Evolutionary conservation across 805 yeast genomes (phyloP).

Genomic region (Zygoascus ofunaensis): DNA sequence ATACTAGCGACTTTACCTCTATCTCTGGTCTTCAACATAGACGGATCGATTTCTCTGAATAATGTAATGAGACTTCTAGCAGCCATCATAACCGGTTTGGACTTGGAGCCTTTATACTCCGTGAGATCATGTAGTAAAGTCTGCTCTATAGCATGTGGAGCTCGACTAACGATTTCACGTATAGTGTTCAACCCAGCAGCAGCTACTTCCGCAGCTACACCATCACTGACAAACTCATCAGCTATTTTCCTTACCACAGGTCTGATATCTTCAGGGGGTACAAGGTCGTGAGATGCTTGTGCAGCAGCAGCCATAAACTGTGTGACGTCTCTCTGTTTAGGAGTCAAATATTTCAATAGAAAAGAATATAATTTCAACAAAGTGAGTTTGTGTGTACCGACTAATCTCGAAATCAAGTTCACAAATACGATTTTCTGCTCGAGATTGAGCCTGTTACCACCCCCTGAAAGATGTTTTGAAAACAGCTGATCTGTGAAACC

Average conservation of each 20-base stretch:
- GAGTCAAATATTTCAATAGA: conserved; percentile 82
- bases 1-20: conserved; percentile 89
- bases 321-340: conserved; percentile 90
- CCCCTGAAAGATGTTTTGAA: conserved; percentile 58
- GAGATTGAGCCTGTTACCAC: conserved; percentile 59
- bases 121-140: conserved; percentile 80
- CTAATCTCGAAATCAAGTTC: conserved; percentile 78
- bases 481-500: conserved; percentile 88
- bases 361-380: conserved; percentile 84
- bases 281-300: conserved; percentile 92
- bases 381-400: conserved; percentile 90
- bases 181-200: conserved; percentile 96
- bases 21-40: conserved; percentile 81
- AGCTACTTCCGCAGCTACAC: conserved; percentile 96
- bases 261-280: conserved; percentile 85
- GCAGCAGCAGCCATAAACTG: conserved; percentile 96
- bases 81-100: conserved; percentile 91
- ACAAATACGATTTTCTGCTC: conserved; percentile 85
- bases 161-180: conserved; percentile 85
- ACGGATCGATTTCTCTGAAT: conserved; percentile 93
- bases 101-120: conserved; percentile 85
- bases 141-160: conserved; percentile 88
- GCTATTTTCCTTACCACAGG: conserved; percentile 86
- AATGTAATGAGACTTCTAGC: conserved; percentile 79
- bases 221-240: conserved; percentile 95